Conservation (phyloP, 805 yeast species). For the Candida maesae region DNA sequence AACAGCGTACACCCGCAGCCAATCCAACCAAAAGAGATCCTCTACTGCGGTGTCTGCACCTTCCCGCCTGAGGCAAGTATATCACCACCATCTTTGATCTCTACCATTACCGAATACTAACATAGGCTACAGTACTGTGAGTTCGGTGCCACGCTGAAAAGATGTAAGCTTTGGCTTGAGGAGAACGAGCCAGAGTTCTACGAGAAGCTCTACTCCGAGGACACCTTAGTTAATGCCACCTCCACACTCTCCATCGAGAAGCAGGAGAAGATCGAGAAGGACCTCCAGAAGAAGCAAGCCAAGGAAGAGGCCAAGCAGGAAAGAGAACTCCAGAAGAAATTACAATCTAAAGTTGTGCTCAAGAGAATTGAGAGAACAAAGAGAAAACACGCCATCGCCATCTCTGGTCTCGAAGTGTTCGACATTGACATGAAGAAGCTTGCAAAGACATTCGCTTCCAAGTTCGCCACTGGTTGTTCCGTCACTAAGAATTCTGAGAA, state of each 20-base stretch:
- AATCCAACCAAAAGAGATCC: slow-evolving; percentile 35
- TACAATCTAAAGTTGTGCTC: slow-evolving; percentile 76
- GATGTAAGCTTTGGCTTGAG: slow-evolving; percentile 81
- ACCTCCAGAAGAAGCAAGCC: slow-evolving; percentile 77
- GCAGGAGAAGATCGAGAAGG: slow-evolving; percentile 78
- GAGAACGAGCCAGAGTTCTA: slow-evolving; percentile 55
- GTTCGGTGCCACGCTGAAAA: slow-evolving; percentile 74
- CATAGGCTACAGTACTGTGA: slow-evolving; percentile 61
- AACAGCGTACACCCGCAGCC: too few relatives aligned
- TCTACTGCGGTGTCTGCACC: slow-evolving; percentile 76
- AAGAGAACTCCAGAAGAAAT: slow-evolving; percentile 72
- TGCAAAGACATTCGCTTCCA: slow-evolving; percentile 88
- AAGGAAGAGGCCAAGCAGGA: slow-evolving; percentile 84
- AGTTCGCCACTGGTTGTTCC: slow-evolving; percentile 94
- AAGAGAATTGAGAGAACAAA: slow-evolving; percentile 89
- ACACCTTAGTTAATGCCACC: slow-evolving; percentile 51
- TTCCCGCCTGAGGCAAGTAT: slow-evolving; percentile 63
- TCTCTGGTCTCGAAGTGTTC: slow-evolving; percentile 83
- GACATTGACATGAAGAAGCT: slow-evolving; percentile 86
- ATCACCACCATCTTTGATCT: neutral
- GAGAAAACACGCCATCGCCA: slow-evolving; percentile 81
- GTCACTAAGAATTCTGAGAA: slow-evolving; percentile 88
- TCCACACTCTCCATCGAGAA: slow-evolving; percentile 67
- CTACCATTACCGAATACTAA: slow-evolving; percentile 4
- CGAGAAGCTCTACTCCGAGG: slow-evolving; percentile 56